These are phyloP conservation scores for Cryptococcus hybrid DNA, from an alignment of 1,284 basidiomycete species.

Conservation along the genomic window DNA sequence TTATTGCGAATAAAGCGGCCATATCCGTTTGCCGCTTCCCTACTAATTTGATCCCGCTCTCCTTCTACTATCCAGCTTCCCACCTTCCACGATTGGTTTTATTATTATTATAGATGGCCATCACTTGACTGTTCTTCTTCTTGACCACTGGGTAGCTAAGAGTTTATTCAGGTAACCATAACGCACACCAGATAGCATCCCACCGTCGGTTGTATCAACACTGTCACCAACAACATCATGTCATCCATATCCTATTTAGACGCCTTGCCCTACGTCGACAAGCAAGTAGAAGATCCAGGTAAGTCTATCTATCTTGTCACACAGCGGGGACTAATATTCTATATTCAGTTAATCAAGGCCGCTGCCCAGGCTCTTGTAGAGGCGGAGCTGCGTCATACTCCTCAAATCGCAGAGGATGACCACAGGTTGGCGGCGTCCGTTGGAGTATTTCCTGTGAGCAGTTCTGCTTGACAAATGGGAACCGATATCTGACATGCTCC, in stretches of 20 bases:
- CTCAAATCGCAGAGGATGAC: constrained; percentile 53
- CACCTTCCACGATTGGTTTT: background rate
- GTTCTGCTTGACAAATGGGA: background rate
- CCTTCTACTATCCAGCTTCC: background rate
- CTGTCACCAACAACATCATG: constrained; percentile 17
- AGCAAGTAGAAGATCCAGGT: constrained; percentile 77
- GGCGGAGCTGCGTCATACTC: constrained; percentile 41
- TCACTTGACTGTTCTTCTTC: too few relatives aligned
- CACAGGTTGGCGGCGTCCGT: constrained; percentile 67
- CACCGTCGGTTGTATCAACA: too few relatives aligned
- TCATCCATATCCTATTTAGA: constrained; percentile 56
- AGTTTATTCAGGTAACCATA: too few relatives aligned
- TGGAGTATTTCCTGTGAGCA: constrained; percentile 47
- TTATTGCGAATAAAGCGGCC: too few relatives aligned
- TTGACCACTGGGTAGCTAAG: too few relatives aligned
- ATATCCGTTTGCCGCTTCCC: too few relatives aligned
- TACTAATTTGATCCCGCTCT: constrained; percentile 8
- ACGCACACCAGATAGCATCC: too few relatives aligned
- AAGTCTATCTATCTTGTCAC: constrained; percentile 55
- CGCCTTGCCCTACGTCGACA: constrained; percentile 91
- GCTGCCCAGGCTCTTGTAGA: constrained; percentile 45
- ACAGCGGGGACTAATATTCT: constrained; percentile 21
- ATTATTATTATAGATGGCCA: background rate
- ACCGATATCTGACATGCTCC: background rate
- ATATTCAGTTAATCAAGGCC: constrained; percentile 28